A percentile compares a stretch with the other conserved stretches of the same genome.
Conservation (phyloP, 495 filamentous ascomycete species). For the Tuber calosporum region DNA sequence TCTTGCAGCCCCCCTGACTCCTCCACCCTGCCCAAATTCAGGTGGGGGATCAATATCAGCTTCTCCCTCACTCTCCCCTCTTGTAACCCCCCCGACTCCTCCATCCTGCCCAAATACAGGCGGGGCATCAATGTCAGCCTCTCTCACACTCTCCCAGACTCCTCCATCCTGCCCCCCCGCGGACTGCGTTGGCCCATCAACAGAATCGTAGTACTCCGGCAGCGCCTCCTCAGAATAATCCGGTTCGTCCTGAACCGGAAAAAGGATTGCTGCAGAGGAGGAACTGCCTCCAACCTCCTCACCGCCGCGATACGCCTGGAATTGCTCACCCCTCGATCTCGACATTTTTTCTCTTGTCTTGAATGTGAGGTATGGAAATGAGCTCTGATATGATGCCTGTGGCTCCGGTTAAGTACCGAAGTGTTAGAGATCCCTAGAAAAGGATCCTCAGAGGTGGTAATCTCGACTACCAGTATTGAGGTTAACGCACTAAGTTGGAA, state of each 20-base stretch:
- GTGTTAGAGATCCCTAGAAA: not conserved
- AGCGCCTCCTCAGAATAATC: not conserved
- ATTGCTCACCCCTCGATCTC: not conserved
- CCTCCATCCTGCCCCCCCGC: not conserved
- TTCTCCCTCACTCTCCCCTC: too few species aligned
- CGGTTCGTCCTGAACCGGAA: not conserved
- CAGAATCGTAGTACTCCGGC: not conserved
- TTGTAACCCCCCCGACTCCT: too few species aligned
- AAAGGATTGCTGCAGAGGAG: not conserved
- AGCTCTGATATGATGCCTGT: not conserved
- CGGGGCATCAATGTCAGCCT: too few species aligned
- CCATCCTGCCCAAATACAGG: too few species aligned
- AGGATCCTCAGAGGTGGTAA: not conserved
- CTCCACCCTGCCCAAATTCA: too few species aligned
- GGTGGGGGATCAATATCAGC: too few species aligned
- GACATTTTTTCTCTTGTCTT: not conserved
- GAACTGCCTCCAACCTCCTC: not conserved
- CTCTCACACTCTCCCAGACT: too few species aligned
- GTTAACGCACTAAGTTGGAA: not conserved
- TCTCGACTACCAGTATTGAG: not conserved
- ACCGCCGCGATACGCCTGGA: not conserved
- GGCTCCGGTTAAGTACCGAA: not conserved
- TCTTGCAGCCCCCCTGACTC: not conserved
- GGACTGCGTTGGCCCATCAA: not conserved
- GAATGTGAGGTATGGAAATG: not conserved